Conservation (phyloP, 495 filamentous ascomycete species). For the Thozetella sp. region DNA sequence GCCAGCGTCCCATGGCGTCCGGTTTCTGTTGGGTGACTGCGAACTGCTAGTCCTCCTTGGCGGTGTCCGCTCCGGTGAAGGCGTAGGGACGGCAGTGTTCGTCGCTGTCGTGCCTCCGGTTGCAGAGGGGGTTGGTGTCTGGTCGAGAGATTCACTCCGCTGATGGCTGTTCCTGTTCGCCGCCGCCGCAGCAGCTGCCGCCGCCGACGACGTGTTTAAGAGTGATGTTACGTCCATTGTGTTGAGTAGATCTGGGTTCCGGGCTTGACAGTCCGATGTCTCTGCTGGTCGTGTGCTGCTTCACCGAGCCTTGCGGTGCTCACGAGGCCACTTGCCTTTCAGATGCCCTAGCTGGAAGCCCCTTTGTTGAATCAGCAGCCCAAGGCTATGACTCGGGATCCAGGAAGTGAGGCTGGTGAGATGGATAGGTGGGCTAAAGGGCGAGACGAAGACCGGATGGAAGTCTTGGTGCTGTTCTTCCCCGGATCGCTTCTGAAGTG, state of each 20-base stretch:
- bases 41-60: slow-evolving; percentile 22
- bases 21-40: slow-evolving; percentile 28
- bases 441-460: too few species aligned
- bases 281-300: neutral
- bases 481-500: too few species aligned
- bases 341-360: too few species aligned
- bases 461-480: too few species aligned
- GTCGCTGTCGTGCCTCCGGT: slow-evolving; percentile 18
- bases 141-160: slow-evolving; percentile 18
- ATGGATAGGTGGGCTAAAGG: too few species aligned
- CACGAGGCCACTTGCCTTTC: too few species aligned
- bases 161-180: slow-evolving; percentile 1
- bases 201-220: slow-evolving; percentile 30
- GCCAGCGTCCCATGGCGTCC: slow-evolving; percentile 48
- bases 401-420: too few species aligned
- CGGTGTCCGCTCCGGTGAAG: slow-evolving; percentile 24
- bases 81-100: slow-evolving; percentile 20
- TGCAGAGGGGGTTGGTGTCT: slow-evolving; percentile 22
- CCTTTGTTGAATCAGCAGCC: too few species aligned
- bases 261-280: neutral
- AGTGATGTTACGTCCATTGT: slow-evolving; percentile 31
- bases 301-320: neutral
- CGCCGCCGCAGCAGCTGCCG: slow-evolving; percentile 7
- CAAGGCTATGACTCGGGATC: too few species aligned
- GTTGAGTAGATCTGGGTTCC: neutral